phyloP scores from a whole-genome alignment of 148 eudicot genomes.

The Beta vulgaris region DNA sequence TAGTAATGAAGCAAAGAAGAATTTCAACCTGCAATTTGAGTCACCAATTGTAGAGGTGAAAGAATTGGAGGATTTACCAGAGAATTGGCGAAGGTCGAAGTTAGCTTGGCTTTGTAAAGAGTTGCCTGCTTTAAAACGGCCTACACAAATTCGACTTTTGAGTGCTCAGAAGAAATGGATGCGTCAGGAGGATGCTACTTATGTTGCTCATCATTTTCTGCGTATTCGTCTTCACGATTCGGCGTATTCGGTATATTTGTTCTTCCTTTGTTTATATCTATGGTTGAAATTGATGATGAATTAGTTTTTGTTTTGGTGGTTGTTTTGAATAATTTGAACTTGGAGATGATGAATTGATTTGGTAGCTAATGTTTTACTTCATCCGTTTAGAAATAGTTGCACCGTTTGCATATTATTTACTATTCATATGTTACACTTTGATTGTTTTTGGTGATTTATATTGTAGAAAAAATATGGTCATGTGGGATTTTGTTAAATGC shows the following conservation, averaged over 20 bases:
- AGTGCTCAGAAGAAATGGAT: constrained; percentile 85
- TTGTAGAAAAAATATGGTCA: too few relatives aligned
- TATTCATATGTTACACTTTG: too few relatives aligned
- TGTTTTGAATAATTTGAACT: too few relatives aligned
- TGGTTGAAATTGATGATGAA: too few relatives aligned
- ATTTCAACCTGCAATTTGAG: constrained; percentile 17
- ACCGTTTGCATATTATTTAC: too few relatives aligned
- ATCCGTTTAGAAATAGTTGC: too few relatives aligned
- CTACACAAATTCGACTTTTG: constrained; percentile 51
- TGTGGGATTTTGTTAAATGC: too few relatives aligned
- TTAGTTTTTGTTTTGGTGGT: too few relatives aligned
- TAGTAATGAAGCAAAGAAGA: constrained; percentile 29
- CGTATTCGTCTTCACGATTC: constrained; percentile 83
- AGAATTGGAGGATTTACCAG: constrained; percentile 75
- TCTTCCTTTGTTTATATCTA: background rate
- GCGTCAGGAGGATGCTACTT: constrained; percentile 70
- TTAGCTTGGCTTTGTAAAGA: constrained; percentile 97
- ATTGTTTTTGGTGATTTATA: too few relatives aligned
- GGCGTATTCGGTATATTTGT: constrained; percentile 61
- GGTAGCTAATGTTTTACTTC: too few relatives aligned
- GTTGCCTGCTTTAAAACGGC: constrained; percentile 62
- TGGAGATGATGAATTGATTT: too few relatives aligned
- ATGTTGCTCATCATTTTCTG: constrained; percentile 67
- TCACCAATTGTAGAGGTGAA: constrained; percentile 55
- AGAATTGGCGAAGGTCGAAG: constrained; percentile 80